These are phyloP conservation scores for Amylostereum areolatum DNA, from an alignment of 1,284 basidiomycete genomes.

Conservation along the genomic window DNA sequence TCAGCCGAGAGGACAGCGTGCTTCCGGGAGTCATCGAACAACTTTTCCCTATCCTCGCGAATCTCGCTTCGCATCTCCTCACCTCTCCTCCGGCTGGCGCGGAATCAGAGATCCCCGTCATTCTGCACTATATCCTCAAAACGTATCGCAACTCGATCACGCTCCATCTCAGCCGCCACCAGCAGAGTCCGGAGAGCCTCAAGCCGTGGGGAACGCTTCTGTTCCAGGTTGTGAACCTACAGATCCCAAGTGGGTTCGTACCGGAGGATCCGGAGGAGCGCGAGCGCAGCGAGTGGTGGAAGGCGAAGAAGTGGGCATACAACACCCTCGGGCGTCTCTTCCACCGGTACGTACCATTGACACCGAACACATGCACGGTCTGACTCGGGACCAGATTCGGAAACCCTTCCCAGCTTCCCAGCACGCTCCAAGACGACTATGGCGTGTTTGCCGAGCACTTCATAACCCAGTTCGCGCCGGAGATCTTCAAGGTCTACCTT, in stretches of 20 bases:
- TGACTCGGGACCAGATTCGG: constrained; percentile 49
- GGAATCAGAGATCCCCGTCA: constrained; percentile 64
- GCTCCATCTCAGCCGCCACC: constrained; percentile 63
- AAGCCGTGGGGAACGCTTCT: constrained; percentile 84
- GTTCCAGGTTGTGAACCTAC: constrained; percentile 68
- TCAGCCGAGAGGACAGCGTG: constrained; percentile 55
- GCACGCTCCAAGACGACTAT: constrained; percentile 64
- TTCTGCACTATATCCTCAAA: constrained; percentile 80
- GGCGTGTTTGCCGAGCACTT: constrained; percentile 72
- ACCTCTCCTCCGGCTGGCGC: constrained; percentile 49
- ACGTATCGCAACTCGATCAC: constrained; percentile 77
- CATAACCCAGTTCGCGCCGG: constrained; percentile 72
- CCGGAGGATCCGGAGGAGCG: constrained; percentile 70
- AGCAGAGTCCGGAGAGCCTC: constrained; percentile 67
- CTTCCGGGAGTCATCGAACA: constrained; percentile 54
- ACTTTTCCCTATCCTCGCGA: constrained; percentile 69
- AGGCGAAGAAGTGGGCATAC: constrained; percentile 87
- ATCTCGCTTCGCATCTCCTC: constrained; percentile 61
- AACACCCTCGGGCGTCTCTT: constrained; percentile 69
- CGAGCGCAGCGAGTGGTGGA: constrained; percentile 81
- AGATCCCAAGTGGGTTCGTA: constrained; percentile 57
- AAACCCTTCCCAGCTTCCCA: constrained; percentile 79
- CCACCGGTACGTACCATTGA: constrained; percentile 43
- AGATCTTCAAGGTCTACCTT: constrained; percentile 77
- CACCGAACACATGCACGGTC: background rate